Percentiles rank a stretch among this genome's conserved stretches.
These are phyloP conservation scores for Colletotrichum coccodes DNA, from an alignment of 2,329 filamentous ascomycete species.

Conservation along the genomic window DNA sequence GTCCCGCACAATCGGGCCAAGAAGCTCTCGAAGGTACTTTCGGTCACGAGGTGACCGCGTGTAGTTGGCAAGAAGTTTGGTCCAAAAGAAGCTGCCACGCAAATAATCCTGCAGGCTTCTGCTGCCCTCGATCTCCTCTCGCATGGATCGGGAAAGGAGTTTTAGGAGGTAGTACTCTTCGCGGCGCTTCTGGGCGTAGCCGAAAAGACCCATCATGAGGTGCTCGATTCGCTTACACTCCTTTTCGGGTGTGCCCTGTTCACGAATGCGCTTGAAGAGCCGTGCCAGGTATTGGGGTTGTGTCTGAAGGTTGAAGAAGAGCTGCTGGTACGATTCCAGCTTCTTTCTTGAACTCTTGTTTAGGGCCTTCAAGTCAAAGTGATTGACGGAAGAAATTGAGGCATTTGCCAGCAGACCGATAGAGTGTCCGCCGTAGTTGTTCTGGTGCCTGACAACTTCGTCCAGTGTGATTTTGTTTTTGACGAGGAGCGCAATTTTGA, in stretches of 20 bases:
- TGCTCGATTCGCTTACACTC: slow-evolving; percentile 93
- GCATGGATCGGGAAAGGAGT: slow-evolving; percentile 82
- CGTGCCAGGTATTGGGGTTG: slow-evolving; percentile 94
- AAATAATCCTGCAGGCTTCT: slow-evolving; percentile 83
- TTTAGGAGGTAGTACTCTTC: slow-evolving; percentile 98
- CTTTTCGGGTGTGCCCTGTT: slow-evolving; percentile 87
- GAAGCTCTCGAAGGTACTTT: slow-evolving; percentile 88
- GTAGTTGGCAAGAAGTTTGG: slow-evolving; percentile 86
- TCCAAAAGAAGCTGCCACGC: slow-evolving; percentile 93
- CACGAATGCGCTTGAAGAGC: slow-evolving; percentile 84
- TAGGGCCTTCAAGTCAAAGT: slow-evolving; percentile 94
- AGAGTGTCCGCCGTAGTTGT: slow-evolving; percentile 91
- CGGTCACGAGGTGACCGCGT: slow-evolving; percentile 90
- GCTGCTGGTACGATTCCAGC: slow-evolving; percentile 94
- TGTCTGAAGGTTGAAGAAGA: slow-evolving; percentile 97
- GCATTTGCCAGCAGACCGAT: slow-evolving; percentile 87
- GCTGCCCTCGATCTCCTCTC: slow-evolving; percentile 84
- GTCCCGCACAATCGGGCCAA: slow-evolving; percentile 87
- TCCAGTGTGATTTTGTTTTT: slow-evolving; percentile 99
- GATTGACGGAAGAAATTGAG: slow-evolving; percentile 88
- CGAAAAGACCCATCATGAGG: slow-evolving; percentile 95
- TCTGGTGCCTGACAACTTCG: slow-evolving; percentile 96
- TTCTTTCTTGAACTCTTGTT: slow-evolving; percentile 98
- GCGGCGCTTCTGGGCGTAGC: slow-evolving; percentile 94
- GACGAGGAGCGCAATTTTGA: slow-evolving; percentile 97